Evolutionary conservation across 768 basidiomycete genomes (phyloP).

Genomic region (Termitomyces sp.): DNA sequence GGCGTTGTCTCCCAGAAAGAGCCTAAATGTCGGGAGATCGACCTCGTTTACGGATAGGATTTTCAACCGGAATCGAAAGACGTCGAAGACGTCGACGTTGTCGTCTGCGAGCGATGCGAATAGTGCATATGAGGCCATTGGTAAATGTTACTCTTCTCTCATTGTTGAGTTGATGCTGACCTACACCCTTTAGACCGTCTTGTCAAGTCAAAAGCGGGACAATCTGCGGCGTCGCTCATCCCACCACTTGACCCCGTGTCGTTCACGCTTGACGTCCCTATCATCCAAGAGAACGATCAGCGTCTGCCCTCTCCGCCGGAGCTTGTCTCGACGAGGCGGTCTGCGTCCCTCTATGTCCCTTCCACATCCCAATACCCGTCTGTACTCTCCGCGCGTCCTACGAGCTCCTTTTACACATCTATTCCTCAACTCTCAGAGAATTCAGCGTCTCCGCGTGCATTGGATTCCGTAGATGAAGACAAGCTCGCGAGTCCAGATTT

Average conservation of each 20-base stretch:
- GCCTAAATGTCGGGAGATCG: constrained; percentile 37
- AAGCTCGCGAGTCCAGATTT: constrained; percentile 10
- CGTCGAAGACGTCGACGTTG: constrained; percentile 46
- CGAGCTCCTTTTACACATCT: constrained; percentile 11
- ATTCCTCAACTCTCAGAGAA: constrained; percentile 3
- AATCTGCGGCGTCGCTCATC: constrained; percentile 14
- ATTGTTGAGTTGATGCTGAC: not conserved
- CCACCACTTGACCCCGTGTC: constrained; percentile 19
- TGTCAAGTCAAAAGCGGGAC: constrained; percentile 11
- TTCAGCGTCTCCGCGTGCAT: not conserved
- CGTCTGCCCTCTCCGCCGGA: constrained; percentile 14
- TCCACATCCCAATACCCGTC: constrained; percentile 14
- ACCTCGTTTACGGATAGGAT: constrained; percentile 59
- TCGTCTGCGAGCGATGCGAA: constrained; percentile 23
- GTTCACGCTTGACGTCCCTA: constrained; percentile 15
- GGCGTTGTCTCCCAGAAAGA: constrained; percentile 47
- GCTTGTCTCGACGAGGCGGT: constrained; percentile 13
- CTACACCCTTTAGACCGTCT: constrained; percentile 11
- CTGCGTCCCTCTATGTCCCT: constrained; percentile 15
- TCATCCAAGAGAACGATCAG: constrained; percentile 3
- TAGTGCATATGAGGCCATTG: constrained; percentile 27
- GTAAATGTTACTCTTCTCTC: constrained; percentile 26
- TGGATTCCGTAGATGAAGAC: constrained; percentile 9
- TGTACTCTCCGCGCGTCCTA: constrained; percentile 12
- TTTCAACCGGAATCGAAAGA: constrained; percentile 48